Base-by-base conservation (phyloP, 2,329 filamentous ascomycete genomes). In the Lecanicillium sp. region DNA sequence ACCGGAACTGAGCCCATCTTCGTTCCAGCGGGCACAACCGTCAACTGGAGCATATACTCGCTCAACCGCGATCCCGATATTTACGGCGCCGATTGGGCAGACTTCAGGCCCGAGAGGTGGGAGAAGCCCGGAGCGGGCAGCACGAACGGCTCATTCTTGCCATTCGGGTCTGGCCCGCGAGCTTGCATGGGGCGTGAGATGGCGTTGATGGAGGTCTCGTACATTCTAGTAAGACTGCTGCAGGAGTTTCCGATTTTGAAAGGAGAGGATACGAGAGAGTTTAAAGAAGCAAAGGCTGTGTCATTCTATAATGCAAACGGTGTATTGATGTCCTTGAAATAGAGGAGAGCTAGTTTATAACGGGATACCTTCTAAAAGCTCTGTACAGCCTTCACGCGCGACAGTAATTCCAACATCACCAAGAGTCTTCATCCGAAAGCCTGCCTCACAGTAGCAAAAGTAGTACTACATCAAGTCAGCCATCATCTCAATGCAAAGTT, bases 371-470 rank as follows among this genome's bases (percentile, higher is more conserved):
- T 85, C 81, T 72, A 84, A 79, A 65, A 84, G 67, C 57, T 84
- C 76, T 51, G 76, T 57, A 3, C 77, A 70, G 2, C 79, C 77
- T 52, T 84, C 79, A 31, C 78, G 66, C 2, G 74, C 77, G 12
- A 84, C 77, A 0, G 79, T 85, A 45, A 88, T 76, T 36, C 86
- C 84, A 1, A 79, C 78, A 59, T 87, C 81, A 3, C 81, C 81
- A 22, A 87, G 56, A 2, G 79, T 83, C 60, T 85, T 85, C 4
- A 77, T 82, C 42, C 72, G 64, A 51, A 87, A 87, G 0, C 81
- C 82, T 28, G 81, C 82, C 56, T 87, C 82, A 44, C 81, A 86
- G 54, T 87, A 87, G 17, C 74, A 68, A 58, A 87, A 87, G 54
- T 87, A 87, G 51, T 86, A 87, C 66, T 78, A 44, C 18, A 14